Base-by-base conservation (phyloP, 768 basidiomycete species). In the Saitozyma podzolica region DNA sequence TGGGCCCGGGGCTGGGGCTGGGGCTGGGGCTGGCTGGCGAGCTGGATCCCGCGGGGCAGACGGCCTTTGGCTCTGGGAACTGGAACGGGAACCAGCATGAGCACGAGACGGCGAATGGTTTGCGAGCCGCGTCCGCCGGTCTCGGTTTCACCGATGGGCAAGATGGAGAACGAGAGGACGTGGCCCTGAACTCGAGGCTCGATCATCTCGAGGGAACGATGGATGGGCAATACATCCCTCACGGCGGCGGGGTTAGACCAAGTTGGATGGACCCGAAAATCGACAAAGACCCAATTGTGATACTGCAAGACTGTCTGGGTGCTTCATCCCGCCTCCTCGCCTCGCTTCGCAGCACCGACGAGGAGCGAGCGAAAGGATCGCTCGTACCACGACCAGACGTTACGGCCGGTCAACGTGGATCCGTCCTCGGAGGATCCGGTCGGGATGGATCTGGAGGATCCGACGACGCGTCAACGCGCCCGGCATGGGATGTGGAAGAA, bases 261-360 rank as follows among this genome's bases (percentile, higher is more conserved):
- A 11, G 20, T 9, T 54, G 20, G n/a, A 16, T 6, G 43, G 6
- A 41, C 43, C n/a, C n/a, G 40, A 20, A 39, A 54, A 43, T 61
- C 13, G 52, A 43, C 8, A 29, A 41, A 42, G 59, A 61, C 47
- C 59, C 59, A 9, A 29, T 61, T 16, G 51, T 45, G 10, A 42
- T 54, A n/a, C 53, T 61, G 4, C 42, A 54, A 16, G 59, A 61
- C 14, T 61, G 53, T 14, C 50, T 54, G 20, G 59, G 50, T 9
- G 39, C 19, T 39, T 51, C 58, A 50, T 51, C 49, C 19, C 9
- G 49, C 17, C 37, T 59, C 41, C 50, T 59, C 37, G 17, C 6
- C 1, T 16, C 40, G 10, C 50, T 59, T 29, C 29, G 29, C 29
- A 29, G 29, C 29, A 29, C 29, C 29, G 29, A 29, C 29, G 29